Conservation (phyloP, 164 flowering plant genomes). For the Hamamelis virginiana region DNA sequence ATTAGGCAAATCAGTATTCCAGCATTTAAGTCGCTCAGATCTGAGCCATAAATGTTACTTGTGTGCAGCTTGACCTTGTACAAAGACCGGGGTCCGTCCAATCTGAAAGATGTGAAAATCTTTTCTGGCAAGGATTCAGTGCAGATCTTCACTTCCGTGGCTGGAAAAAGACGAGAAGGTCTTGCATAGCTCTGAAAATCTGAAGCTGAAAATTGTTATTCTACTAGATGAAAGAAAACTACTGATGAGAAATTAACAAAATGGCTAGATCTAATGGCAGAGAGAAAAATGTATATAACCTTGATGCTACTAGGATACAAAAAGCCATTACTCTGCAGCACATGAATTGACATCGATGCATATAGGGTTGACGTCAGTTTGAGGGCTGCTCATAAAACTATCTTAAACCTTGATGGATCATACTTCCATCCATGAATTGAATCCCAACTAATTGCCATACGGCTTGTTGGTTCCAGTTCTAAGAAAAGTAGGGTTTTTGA, state of each 20-base stretch:
- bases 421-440: too few species aligned
- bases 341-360: not conserved
- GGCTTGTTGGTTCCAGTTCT: too few species aligned
- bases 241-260: not conserved
- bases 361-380: too few species aligned
- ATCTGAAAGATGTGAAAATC: constrained; percentile 12
- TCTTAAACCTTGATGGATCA: too few species aligned
- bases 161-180: constrained; percentile 66
- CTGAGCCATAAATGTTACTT: constrained; percentile 61
- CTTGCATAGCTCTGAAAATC: constrained; percentile 75
- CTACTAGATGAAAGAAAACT: not conserved
- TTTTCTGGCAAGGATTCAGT: constrained; percentile 31
- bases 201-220: constrained; percentile 22
- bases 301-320: not conserved
- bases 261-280: not conserved
- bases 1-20: constrained; percentile 72
- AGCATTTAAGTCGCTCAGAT: constrained; percentile 55
- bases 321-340: not conserved
- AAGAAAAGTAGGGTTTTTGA: too few species aligned
- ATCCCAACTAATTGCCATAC: too few species aligned
- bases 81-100: constrained; percentile 33
- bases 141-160: constrained; percentile 43
- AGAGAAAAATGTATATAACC: not conserved
- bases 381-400: too few species aligned
- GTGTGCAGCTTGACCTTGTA: constrained; percentile 57